Evolutionary conservation across 257 asterid species (phyloP).

Genomic region (Handroanthus guayacan): DNA sequence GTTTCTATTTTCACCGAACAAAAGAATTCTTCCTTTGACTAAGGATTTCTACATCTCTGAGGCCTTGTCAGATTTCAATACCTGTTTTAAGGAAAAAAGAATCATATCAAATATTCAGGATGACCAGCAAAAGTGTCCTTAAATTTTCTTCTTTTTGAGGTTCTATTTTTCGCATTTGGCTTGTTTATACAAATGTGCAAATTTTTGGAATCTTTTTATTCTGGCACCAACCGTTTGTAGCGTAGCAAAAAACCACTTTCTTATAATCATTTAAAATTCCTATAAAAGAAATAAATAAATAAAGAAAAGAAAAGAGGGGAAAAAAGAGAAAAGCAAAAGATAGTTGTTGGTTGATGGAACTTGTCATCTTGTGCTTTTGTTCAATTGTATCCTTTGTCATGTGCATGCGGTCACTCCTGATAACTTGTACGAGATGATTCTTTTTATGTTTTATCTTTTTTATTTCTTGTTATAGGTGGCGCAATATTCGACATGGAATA

Average conservation of each 20-base stretch:
- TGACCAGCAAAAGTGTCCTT: slow-evolving; percentile 42
- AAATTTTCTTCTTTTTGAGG: neutral
- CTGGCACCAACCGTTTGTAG: slow-evolving; percentile 37
- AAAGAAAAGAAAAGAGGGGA: too few species aligned
- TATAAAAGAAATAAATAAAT: neutral
- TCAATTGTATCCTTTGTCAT: slow-evolving; percentile 5
- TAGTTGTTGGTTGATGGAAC: slow-evolving; percentile 33
- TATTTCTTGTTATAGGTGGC: slow-evolving; percentile 56
- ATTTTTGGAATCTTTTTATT: slow-evolving; percentile 34
- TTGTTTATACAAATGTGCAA: slow-evolving; percentile 18
- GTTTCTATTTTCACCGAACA: slow-evolving; percentile 23
- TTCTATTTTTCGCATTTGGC: neutral
- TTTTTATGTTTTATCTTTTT: neutral
- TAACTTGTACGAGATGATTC: too few species aligned
- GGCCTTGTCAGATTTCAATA: slow-evolving; percentile 35
- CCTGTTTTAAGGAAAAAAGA: slow-evolving; percentile 36
- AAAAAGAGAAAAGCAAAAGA: neutral
- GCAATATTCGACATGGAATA: slow-evolving; percentile 94
- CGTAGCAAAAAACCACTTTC: slow-evolving; percentile 29
- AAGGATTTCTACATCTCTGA: slow-evolving; percentile 30
- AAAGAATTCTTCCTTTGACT: slow-evolving; percentile 34
- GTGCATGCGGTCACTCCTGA: neutral
- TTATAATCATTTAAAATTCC: neutral
- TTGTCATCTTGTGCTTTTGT: slow-evolving; percentile 38
- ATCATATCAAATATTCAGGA: slow-evolving; percentile 30